These are phyloP conservation scores for Quercus robur DNA, from an alignment of 306 rosid genomes.

Conservation along the genomic window DNA sequence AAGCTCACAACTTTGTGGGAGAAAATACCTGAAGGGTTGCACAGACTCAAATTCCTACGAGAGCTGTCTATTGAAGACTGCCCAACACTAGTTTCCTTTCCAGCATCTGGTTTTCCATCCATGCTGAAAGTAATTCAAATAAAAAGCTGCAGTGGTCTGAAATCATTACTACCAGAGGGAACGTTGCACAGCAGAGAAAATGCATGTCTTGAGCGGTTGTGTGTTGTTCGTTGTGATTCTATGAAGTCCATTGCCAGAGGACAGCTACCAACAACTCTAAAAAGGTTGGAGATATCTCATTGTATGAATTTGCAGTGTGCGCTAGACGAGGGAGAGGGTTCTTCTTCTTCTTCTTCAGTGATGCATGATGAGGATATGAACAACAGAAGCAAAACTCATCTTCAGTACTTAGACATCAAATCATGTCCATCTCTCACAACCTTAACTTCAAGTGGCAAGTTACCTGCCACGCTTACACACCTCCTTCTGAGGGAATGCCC, in stretches of 20 bases:
- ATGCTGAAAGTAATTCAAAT: slow-evolving; percentile 6
- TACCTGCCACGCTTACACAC: slow-evolving; percentile 10
- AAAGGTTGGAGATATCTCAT: slow-evolving; percentile 7
- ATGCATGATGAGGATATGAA: slow-evolving; percentile 1
- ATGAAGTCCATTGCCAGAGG: slow-evolving; percentile 2
- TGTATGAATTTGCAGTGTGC: slow-evolving; percentile 13
- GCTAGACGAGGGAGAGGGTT: background rate
- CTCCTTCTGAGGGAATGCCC: slow-evolving; percentile 19
- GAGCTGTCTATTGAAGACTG: background rate
- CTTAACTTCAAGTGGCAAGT: slow-evolving; percentile 2
- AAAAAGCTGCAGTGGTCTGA: background rate
- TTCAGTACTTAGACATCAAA: background rate
- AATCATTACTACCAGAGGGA: slow-evolving; percentile 8
- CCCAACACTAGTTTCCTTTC: background rate
- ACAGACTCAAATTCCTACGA: background rate
- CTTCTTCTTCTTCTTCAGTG: background rate
- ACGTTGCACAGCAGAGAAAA: background rate
- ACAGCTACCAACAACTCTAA: slow-evolving; percentile 8
- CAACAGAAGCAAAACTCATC: background rate
- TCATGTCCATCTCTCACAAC: slow-evolving; percentile 14
- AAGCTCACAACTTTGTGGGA: background rate
- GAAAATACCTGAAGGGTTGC: background rate
- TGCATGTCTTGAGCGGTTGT: background rate
- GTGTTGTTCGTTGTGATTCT: background rate
- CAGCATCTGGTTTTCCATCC: slow-evolving; percentile 1